Conservation (phyloP, 305 asterid species). For the Fraxinus nigra region DNA sequence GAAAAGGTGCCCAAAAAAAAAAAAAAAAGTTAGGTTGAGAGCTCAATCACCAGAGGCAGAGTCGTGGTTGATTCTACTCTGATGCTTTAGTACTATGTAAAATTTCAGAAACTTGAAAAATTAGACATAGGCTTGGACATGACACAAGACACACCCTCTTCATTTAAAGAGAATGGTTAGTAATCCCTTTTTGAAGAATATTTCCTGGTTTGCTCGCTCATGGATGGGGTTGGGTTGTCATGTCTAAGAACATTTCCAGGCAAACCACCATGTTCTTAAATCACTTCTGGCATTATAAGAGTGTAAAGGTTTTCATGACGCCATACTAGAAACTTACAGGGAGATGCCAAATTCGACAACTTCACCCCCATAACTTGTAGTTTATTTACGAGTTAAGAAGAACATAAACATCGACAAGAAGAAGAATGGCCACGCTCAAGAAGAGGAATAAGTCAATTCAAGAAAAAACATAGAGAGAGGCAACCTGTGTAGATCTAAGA, state of each 20-base stretch:
- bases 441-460: background rate
- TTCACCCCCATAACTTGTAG: background rate
- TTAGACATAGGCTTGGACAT: background rate
- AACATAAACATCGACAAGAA: background rate
- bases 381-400: background rate
- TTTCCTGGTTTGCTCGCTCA: background rate
- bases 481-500: background rate
- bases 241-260: background rate
- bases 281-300: background rate
- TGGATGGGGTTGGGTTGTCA: background rate
- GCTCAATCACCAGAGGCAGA: background rate
- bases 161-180: background rate
- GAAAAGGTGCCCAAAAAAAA: background rate
- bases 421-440: background rate
- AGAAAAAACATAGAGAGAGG: background rate
- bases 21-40: background rate
- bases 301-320: background rate
- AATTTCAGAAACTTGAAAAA: no score
- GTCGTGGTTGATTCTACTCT: background rate
- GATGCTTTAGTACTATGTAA: background rate
- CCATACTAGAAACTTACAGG: background rate
- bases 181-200: background rate
- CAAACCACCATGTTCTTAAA: background rate
- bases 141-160: background rate
- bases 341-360: background rate